Conservation (phyloP, 352 stramenopile genomes). For the Phytopythium montanum region DNA sequence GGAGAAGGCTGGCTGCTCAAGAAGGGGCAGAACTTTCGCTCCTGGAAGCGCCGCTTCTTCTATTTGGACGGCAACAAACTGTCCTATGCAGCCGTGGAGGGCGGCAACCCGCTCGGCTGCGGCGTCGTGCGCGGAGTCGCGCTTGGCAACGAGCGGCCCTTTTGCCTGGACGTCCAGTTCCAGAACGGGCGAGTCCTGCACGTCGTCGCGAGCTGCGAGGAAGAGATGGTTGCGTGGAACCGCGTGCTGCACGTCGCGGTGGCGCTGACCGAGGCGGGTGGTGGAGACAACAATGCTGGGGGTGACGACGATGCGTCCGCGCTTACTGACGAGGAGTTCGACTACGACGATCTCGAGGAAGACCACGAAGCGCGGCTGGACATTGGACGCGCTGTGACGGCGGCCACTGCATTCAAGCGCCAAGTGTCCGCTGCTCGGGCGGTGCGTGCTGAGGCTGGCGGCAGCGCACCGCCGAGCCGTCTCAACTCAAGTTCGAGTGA, state of each 20-base stretch:
- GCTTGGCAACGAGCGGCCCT: slow-evolving; percentile 62
- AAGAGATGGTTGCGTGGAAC: slow-evolving; percentile 64
- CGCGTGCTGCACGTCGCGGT: slow-evolving; percentile 44
- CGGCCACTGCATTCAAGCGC: slow-evolving; percentile 34
- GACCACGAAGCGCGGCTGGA: slow-evolving; percentile 25
- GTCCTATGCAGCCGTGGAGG: slow-evolving; percentile 43
- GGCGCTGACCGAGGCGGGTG: slow-evolving; percentile 16
- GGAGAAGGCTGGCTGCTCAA: slow-evolving; percentile 50
- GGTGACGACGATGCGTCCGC: slow-evolving; percentile 14
- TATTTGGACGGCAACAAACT: slow-evolving; percentile 52
- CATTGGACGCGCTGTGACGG: slow-evolving; percentile 28
- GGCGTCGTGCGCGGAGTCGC: slow-evolving; percentile 46
- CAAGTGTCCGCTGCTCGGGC: slow-evolving; percentile 5
- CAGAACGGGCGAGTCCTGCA: slow-evolving; percentile 62
- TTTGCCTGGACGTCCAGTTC: slow-evolving; percentile 64
- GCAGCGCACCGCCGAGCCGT: background rate
- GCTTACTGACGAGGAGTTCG: slow-evolving; percentile 28
- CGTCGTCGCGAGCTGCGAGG: slow-evolving; percentile 43
- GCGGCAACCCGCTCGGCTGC: slow-evolving; percentile 35
- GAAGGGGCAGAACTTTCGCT: slow-evolving; percentile 63
- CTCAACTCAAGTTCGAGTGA: slow-evolving; percentile 4
- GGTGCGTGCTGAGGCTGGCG: background rate
- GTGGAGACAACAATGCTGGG: slow-evolving; percentile 18
- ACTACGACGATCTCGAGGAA: slow-evolving; percentile 50
- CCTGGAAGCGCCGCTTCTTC: slow-evolving; percentile 65